Evolutionary conservation across 139 green algal species (phyloP), one percentile per base, ranked within the genome.

Genomic region (Dunaliella primolecta): DNA sequence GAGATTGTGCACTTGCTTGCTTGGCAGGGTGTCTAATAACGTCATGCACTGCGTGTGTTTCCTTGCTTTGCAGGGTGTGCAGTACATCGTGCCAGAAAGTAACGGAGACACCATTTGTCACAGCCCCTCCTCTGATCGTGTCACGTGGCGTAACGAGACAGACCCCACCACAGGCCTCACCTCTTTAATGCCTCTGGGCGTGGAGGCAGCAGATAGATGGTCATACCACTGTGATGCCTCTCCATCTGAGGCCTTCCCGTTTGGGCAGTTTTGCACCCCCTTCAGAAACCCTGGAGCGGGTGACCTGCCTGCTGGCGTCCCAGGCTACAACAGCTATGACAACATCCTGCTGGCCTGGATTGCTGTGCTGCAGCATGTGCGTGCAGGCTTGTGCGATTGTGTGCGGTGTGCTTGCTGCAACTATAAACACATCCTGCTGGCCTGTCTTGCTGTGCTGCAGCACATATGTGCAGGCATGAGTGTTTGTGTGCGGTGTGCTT

Each of bases 311-410:
- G 75, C 77, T 37, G 34, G 34, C 31, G 38, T 23, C 32, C 30
- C 2, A 11, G 82, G 82, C 36, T 82, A 75, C 37, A 75, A 38
- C 34, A 1, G 33, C 46, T 96, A 95, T 75, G 93, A 96, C 84
- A 94, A 94, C 83, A 93, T 96, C 34, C 78, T 91, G n/a, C 89
- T 81, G 75, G 89, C 91, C 1, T 92, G 87, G 83, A 78, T 95
- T 30, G 89, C 90, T 31, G 94, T 96, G 46, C 93, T 96, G 83
- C 91, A 95, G 87, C 83, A 80, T 83, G 46, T 64, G n/a, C n/a
- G n/a, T n/a, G n/a, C n/a, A n/a, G n/a, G n/a, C n/a, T n/a, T n/a
- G n/a, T n/a, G n/a, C n/a, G n/a, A n/a, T n/a, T n/a, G n/a, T n/a
- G n/a, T n/a, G n/a, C n/a, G n/a, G n/a, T n/a, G n/a, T n/a, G n/a